Evolutionary conservation across 441 rosid species (phyloP), one percentile per base, ranked within the genome.

Genomic region (Corymbia citriodora): DNA sequence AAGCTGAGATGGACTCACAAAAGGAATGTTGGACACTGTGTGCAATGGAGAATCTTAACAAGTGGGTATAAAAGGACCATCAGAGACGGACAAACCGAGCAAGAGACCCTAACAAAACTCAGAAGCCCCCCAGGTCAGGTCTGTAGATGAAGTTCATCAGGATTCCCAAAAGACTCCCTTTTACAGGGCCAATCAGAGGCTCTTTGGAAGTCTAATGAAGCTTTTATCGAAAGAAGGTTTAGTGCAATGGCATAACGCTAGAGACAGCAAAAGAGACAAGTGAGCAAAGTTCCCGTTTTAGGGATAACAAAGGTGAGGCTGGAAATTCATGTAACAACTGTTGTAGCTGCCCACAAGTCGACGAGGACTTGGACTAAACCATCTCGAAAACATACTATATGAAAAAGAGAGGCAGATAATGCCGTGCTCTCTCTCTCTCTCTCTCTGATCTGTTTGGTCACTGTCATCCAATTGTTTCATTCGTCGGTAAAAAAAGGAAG

Each of bases 71-170:
- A 79, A 23, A 55, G 53, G 90, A 91, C 90, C 90, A 88, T 89
- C 36, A 23, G 88, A 87, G 89, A 88, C 59, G 91, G 93, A 91
- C 92, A 89, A 89, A 91, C 88, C 90, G 91, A 18, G 93, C 16
- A 79, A 79, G 85, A 79, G 85, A 79, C 27, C 85, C 52, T 8
- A 45, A 79, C 52, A 90, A 92, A 88, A 82, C 91, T 86, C 91
- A 89, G 87, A 55, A 89, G 63, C 89, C n/a, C 57, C 31, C 90
- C 33, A n/a, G 79, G 23, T 79, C 85, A 45, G 52, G 85, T 23
- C 85, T 23, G 52, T 63, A 6, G 52, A 23, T 12, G 85, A 45
- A 45, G 85, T 79, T 79, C 52, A 23, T 15, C 50, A 79, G 52
- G 52, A 23, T 48, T 45, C 52, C 79, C 16, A 68, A 68, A 17